phyloP scores from a whole-genome alignment of 352 stramenopile species.

The Blastocystis sp. region DNA sequence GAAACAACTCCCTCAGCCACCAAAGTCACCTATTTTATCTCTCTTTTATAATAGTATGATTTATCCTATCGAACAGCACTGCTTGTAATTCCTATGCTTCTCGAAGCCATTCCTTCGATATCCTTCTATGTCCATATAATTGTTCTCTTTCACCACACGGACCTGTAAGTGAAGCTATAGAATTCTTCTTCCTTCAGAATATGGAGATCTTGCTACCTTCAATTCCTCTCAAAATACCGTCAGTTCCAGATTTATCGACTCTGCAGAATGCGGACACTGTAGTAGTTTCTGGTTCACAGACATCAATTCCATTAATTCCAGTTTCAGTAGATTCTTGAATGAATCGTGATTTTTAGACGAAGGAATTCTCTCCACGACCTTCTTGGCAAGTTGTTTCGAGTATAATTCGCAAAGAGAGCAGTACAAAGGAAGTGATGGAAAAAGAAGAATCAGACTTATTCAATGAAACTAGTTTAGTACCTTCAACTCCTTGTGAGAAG shows the following conservation, averaged over 20 bases:
- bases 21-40: not conserved
- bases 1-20: not conserved
- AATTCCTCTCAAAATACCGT: not conserved
- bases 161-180: not conserved
- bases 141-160: not conserved
- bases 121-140: not conserved
- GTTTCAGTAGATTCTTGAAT: not conserved
- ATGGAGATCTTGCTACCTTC: not conserved
- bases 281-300: not conserved
- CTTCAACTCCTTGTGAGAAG: not conserved
- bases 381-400: no score
- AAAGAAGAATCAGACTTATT: no score
- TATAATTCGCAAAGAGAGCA: no score
- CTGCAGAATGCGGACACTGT: not conserved
- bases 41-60: not conserved
- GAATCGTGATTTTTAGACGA: not conserved
- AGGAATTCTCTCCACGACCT: no score
- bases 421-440: no score
- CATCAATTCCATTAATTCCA: not conserved
- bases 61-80: not conserved
- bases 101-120: conserved; percentile 16
- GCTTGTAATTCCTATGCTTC: not conserved
- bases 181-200: conserved; percentile 21
- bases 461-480: not conserved
- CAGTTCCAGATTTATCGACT: not conserved